phyloP scores from a whole-genome alignment of 768 basidiomycete genomes.

The Leccinum longicurvipes region DNA sequence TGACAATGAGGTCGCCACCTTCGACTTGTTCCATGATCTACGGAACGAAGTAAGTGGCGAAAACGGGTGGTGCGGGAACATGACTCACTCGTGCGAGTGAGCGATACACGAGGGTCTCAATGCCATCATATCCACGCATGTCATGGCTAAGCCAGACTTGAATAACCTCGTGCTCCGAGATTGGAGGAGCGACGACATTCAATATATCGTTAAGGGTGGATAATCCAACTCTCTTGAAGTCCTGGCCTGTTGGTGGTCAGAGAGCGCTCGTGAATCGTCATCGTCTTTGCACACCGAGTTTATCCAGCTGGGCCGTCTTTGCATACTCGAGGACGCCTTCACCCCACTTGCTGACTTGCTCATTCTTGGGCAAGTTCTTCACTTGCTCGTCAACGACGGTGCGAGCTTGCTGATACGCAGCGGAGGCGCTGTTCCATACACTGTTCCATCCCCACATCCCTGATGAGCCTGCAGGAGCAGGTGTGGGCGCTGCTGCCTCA shows the following conservation, averaged over 20 bases:
- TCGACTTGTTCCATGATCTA: constrained; percentile 94
- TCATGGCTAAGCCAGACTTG: constrained; percentile 95
- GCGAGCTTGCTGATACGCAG: constrained; percentile 83
- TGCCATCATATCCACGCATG: constrained; percentile 94
- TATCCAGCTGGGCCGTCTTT: constrained; percentile 86
- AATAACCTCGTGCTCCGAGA: constrained; percentile 97
- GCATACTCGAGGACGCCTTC: constrained; percentile 86
- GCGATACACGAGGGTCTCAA: constrained; percentile 91
- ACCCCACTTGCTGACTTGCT: constrained; percentile 85
- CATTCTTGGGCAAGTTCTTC: constrained; percentile 80
- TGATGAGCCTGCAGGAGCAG: constrained; percentile 10
- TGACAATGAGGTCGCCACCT: constrained; percentile 87
- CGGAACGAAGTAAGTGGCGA: constrained; percentile 1
- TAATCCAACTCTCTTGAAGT: constrained; percentile 83
- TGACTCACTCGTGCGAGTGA: constrained; percentile 70
- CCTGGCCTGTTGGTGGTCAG: constrained; percentile 58
- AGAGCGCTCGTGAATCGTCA: not conserved
- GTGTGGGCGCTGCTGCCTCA: constrained; percentile 8
- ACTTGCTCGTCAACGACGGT: constrained; percentile 92
- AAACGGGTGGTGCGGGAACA: not conserved
- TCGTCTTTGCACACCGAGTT: constrained; percentile 62
- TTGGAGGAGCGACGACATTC: constrained; percentile 96
- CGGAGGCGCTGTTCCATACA: constrained; percentile 86
- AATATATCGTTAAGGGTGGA: constrained; percentile 89
- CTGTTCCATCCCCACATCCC: constrained; percentile 79